phyloP scores from a whole-genome alignment of 371 early-diverging fungal genomes.

The Blakeslea trispora region DNA sequence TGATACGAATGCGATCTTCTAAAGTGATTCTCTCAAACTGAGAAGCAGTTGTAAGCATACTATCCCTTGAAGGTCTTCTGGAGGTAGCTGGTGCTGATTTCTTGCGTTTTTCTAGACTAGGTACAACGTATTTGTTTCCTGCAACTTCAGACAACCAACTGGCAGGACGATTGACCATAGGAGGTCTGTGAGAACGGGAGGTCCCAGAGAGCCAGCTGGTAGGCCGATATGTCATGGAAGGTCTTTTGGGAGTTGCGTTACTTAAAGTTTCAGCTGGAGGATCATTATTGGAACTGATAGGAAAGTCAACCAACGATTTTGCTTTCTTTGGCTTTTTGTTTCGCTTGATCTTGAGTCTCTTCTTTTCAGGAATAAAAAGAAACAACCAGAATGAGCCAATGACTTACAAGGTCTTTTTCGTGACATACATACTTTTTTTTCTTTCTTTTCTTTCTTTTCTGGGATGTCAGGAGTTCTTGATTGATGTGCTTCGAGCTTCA shows the following conservation, averaged over 20 bases:
- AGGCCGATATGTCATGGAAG: constrained; percentile 36
- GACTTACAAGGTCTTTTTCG: neutral
- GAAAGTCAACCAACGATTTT: constrained; percentile 9
- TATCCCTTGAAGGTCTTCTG: constrained; percentile 38
- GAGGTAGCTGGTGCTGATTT: constrained; percentile 28
- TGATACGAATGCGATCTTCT: constrained; percentile 60
- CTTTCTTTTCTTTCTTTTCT: constrained; percentile 12
- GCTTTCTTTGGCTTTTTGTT: constrained; percentile 9
- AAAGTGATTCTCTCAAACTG: constrained; percentile 51
- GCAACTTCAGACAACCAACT: constrained; percentile 47
- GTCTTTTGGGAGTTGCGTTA: constrained; percentile 16
- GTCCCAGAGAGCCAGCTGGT: constrained; percentile 40
- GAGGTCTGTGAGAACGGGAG: constrained; percentile 25
- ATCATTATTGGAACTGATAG: constrained; percentile 16
- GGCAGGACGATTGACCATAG: constrained; percentile 33
- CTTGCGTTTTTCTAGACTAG: constrained; percentile 42
- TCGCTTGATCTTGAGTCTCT: constrained; percentile 4
- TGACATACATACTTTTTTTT: too few relatives aligned
- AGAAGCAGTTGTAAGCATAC: constrained; percentile 51
- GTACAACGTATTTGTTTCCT: constrained; percentile 40
- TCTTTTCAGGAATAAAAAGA: too few relatives aligned
- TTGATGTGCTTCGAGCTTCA: constrained; percentile 45
- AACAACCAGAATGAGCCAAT: neutral
- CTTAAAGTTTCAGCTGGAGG: neutral
- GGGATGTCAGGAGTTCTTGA: neutral